These are phyloP conservation scores for Aspergillus hancockii DNA, from an alignment of 495 filamentous ascomycete genomes.

Conservation along the genomic window DNA sequence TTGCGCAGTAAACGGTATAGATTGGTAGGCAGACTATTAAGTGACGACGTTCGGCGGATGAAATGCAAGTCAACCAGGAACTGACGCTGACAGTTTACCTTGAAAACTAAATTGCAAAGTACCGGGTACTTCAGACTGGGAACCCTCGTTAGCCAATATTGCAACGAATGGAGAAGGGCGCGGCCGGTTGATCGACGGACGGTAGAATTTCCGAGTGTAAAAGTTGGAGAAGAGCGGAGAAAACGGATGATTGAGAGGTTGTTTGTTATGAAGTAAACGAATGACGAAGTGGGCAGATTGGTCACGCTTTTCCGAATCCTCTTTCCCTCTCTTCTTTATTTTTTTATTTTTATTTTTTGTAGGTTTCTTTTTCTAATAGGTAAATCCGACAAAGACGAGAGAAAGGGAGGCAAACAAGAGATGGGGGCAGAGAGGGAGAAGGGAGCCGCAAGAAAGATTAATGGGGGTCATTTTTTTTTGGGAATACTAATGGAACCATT, in stretches of 20 bases:
- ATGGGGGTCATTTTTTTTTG: background rate
- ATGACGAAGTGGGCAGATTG: conserved; percentile 9
- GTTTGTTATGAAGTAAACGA: conserved; percentile 9
- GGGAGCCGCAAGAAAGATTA: conserved; percentile 15
- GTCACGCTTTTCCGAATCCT: background rate
- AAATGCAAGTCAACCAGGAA: conserved; percentile 5
- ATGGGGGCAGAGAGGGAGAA: conserved; percentile 24
- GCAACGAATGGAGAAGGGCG: conserved; percentile 20
- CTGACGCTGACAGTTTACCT: background rate
- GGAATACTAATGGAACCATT: background rate
- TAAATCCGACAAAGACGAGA: conserved; percentile 10
- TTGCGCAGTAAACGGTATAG: background rate
- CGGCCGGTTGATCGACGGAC: conserved; percentile 27
- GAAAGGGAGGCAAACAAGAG: conserved; percentile 12
- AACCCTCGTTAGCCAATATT: conserved; percentile 16
- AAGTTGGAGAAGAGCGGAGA: conserved; percentile 17
- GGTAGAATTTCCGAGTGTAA: conserved; percentile 20
- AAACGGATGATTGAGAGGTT: conserved; percentile 11
- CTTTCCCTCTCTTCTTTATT: conserved; percentile 9
- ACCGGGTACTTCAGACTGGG: conserved; percentile 1
- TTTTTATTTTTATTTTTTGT: background rate
- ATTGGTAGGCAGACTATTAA: conserved; percentile 6
- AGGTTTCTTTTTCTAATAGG: background rate
- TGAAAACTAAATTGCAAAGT: conserved; percentile 6
- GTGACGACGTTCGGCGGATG: conserved; percentile 15